Conservation (phyloP, 83 land plant genomes). For the Picea abies region DNA sequence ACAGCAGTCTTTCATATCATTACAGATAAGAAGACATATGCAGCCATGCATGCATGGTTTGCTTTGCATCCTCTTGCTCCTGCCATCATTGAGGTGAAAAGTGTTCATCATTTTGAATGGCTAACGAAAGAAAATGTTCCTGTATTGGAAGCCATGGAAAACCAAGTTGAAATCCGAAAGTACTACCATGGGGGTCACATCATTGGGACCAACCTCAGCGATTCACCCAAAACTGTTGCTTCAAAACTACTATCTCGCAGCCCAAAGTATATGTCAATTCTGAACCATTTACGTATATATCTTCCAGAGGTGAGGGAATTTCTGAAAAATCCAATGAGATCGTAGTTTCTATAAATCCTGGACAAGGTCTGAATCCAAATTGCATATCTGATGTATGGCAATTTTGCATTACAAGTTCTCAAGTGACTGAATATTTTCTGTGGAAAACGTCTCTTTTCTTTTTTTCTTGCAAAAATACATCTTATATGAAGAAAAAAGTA, state of each 20-base stretch:
- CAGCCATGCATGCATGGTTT: conserved; percentile 98
- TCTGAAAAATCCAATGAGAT: too few species aligned
- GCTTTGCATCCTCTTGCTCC: conserved; percentile 63
- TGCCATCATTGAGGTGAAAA: conserved; percentile 88
- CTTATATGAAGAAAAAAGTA: too few species aligned
- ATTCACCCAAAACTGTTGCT: conserved; percentile 44
- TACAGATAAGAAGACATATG: conserved; percentile 90
- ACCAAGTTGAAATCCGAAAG: conserved; percentile 40
- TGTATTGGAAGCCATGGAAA: conserved; percentile 68
- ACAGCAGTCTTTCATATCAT: conserved; percentile 81
- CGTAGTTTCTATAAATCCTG: too few species aligned
- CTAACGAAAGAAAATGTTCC: conserved; percentile 50
- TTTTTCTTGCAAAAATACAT: too few species aligned
- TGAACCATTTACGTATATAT: conserved; percentile 84
- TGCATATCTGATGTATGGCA: too few species aligned
- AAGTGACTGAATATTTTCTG: too few species aligned
- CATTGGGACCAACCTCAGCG: conserved; percentile 34
- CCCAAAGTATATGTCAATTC: conserved; percentile 62
- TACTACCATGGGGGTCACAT: conserved; percentile 45
- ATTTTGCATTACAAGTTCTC: too few species aligned
- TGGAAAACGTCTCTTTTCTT: too few species aligned
- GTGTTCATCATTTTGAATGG: conserved; percentile 90
- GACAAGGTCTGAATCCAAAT: too few species aligned
- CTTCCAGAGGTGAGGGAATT: conserved; percentile 55
- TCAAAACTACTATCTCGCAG: conserved; percentile 56